Evolutionary conservation across 176 grass and related monocot species (phyloP).

Genomic region (Pontederia paniculata): DNA sequence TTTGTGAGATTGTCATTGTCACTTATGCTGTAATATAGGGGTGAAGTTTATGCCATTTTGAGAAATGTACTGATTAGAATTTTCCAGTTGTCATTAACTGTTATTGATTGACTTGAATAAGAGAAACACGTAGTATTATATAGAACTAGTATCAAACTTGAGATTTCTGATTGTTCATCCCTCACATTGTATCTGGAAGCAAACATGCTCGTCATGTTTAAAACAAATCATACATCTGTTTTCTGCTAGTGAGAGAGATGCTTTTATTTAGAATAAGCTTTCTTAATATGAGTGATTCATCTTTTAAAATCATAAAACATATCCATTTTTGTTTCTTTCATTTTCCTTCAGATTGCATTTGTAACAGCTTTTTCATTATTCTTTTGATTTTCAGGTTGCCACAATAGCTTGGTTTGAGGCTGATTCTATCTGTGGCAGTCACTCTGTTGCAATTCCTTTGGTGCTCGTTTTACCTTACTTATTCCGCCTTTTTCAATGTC

Average conservation of each 20-base stretch:
- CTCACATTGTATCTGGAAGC: too few relatives aligned
- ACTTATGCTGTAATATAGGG: not conserved
- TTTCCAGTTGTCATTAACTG: too few relatives aligned
- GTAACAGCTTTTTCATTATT: conserved; percentile 8
- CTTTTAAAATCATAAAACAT: too few relatives aligned
- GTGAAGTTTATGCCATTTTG: not conserved
- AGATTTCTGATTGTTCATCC: too few relatives aligned
- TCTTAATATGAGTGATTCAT: not conserved
- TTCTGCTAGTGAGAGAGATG: too few relatives aligned
- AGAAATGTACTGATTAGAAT: not conserved
- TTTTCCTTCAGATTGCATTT: not conserved
- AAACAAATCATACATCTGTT: too few relatives aligned
- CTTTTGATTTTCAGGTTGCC: conserved; percentile 48
- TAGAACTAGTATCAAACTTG: too few relatives aligned
- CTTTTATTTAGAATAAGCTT: not conserved
- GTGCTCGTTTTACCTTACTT: conserved; percentile 88
- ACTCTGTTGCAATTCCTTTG: conserved; percentile 88
- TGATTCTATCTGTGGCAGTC: conserved; percentile 96
- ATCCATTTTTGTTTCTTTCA: not conserved
- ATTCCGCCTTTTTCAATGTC: conserved; percentile 90
- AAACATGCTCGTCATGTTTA: too few relatives aligned
- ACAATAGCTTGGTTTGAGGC: conserved; percentile 99
- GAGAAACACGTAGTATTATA: too few relatives aligned
- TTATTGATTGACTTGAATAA: not conserved
- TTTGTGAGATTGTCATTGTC: not conserved